Evolutionary conservation across 2,329 filamentous ascomycete species (phyloP).

Genomic region (Alternaria alternata): DNA sequence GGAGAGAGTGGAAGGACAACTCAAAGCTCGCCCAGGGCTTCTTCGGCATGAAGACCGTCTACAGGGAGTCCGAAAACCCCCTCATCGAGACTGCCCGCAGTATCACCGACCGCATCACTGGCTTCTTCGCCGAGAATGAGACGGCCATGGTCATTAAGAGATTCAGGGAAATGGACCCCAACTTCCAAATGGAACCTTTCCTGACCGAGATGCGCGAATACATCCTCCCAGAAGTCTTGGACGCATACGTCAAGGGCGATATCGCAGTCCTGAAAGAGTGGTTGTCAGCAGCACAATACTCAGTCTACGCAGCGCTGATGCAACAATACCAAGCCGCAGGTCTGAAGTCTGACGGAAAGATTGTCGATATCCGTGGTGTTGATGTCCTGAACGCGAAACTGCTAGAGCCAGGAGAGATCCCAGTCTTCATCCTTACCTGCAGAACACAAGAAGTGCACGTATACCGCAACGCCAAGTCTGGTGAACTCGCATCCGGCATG

Average conservation of each 20-base stretch:
- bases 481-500: slow-evolving; percentile 92
- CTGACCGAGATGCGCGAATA: slow-evolving; percentile 95
- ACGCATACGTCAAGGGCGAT: slow-evolving; percentile 98
- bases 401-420: slow-evolving; percentile 84
- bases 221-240: slow-evolving; percentile 94
- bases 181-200: slow-evolving; percentile 95
- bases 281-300: slow-evolving; percentile 95
- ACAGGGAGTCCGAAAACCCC: slow-evolving; percentile 97
- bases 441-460: slow-evolving; percentile 98
- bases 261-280: slow-evolving; percentile 89
- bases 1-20: slow-evolving; percentile 91
- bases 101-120: slow-evolving; percentile 90
- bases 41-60: slow-evolving; percentile 84
- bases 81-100: slow-evolving; percentile 90
- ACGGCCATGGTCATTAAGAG: slow-evolving; percentile 98
- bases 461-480: slow-evolving; percentile 89
- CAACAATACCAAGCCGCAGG: slow-evolving; percentile 95
- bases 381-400: slow-evolving; percentile 84
- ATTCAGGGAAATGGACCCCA: slow-evolving; percentile 93
- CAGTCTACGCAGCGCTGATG: slow-evolving; percentile 94
- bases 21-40: slow-evolving; percentile 88
- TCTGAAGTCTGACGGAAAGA: slow-evolving; percentile 92
- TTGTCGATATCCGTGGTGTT: slow-evolving; percentile 93
- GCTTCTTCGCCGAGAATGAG: slow-evolving; percentile 99
- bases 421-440: slow-evolving; percentile 96